Percentiles rank a stretch among this genome's conserved stretches.
phyloP scores from a whole-genome alignment of 345 rosid genomes.

The Gossypium herbaceum region DNA sequence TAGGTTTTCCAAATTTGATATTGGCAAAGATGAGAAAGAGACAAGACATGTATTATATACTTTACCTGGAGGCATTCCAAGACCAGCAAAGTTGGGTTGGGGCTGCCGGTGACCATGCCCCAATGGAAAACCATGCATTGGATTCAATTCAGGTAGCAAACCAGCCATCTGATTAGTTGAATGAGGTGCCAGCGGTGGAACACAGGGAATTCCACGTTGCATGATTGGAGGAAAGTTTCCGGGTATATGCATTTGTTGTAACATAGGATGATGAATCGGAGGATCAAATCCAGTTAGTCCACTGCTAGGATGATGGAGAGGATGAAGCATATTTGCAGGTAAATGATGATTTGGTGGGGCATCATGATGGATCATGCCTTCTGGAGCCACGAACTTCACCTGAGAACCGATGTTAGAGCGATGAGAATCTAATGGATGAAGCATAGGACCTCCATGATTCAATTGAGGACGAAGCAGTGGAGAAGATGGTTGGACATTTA shows the following conservation, averaged over 20 bases:
- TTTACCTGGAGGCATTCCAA: conserved; percentile 45
- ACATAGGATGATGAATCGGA: conserved; percentile 46
- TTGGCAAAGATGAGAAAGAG: not conserved
- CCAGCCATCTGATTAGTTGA: conserved; percentile 52
- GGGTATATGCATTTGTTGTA: conserved; percentile 64
- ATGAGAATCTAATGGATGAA: conserved; percentile 59
- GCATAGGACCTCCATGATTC: conserved; percentile 49
- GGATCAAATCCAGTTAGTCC: conserved; percentile 61
- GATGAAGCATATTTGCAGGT: conserved; percentile 51
- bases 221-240: conserved; percentile 57
- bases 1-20: not conserved
- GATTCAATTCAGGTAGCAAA: conserved; percentile 50
- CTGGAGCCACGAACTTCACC: conserved; percentile 54
- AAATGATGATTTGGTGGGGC: conserved; percentile 47
- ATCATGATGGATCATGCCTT: conserved; percentile 52
- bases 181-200: conserved; percentile 39
- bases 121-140: conserved; percentile 58
- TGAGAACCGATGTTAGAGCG: conserved; percentile 53
- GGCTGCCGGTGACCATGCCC: conserved; percentile 60
- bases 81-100: conserved; percentile 48
- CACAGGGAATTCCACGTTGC: conserved; percentile 53
- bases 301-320: conserved; percentile 51
- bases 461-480: conserved; percentile 49
- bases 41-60: not conserved
- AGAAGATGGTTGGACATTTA: conserved; percentile 39